Evolutionary conservation across 176 grass and related monocot genomes (phyloP).

Genomic region (Oryza glumipatula): DNA sequence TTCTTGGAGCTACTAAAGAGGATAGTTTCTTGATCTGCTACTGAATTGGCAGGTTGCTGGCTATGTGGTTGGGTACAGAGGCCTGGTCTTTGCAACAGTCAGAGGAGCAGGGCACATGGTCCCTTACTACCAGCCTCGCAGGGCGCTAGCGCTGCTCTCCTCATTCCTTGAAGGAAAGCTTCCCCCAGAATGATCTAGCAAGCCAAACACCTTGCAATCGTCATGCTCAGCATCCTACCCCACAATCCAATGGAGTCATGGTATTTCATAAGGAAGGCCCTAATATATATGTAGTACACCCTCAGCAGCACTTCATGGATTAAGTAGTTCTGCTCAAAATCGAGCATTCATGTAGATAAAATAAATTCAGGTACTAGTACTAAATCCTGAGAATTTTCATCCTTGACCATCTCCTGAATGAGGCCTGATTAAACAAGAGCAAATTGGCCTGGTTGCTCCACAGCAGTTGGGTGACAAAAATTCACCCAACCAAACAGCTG

Average conservation of each 20-base stretch:
- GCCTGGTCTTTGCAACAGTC: conserved; percentile 54
- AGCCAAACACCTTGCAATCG: neutral
- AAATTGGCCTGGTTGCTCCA: neutral
- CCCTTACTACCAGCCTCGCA: conserved; percentile 61
- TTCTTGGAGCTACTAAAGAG: neutral
- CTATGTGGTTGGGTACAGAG: conserved; percentile 57
- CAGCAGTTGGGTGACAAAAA: neutral
- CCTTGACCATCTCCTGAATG: neutral
- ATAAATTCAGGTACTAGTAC: neutral
- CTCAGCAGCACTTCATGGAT: conserved; percentile 13
- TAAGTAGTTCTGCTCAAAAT: conserved; percentile 8
- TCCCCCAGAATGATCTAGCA: conserved; percentile 46
- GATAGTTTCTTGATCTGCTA: neutral
- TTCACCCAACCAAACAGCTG: neutral
- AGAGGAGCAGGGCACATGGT: conserved; percentile 75
- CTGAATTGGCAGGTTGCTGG: conserved; percentile 56
- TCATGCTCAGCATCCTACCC: conserved; percentile 2
- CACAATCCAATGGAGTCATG: neutral
- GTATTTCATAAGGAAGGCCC: neutral
- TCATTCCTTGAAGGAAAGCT: conserved; percentile 65
- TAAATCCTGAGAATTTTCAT: conserved; percentile 11
- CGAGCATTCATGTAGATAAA: conserved; percentile 12
- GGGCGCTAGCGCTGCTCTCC: conserved; percentile 56
- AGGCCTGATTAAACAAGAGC: neutral
- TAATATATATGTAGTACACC: neutral